Evolutionary conservation across 306 rosid genomes (phyloP), one percentile per base, ranked within the genome.

Genomic region (Sicyos baderoa): DNA sequence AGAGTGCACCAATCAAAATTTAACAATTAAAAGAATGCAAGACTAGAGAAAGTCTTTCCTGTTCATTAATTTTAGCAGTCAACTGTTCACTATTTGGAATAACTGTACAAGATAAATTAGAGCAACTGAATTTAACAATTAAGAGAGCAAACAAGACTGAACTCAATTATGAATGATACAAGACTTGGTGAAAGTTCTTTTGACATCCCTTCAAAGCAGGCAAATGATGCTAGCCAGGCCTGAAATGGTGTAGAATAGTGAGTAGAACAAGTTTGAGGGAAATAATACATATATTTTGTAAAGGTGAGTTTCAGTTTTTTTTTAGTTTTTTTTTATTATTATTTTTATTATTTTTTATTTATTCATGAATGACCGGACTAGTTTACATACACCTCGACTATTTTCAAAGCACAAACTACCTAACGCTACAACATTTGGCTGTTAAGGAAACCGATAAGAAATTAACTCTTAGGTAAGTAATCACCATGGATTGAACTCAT

Each of bases 171-270:
- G 57, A 17, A 27, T 14, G 44, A 61, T 44, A 44, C 17, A 19
- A 4, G 29, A 18, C 25, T 19, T 50, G 2, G 51, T 35, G 50
- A 62, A 62, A 37, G 49, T 12, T 13, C 3, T 59, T 59, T 27
- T 25, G 45, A 0, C 22, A 29, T 59, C 47, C 9, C 47, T 59
- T 29, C 6, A 29, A 29, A 32, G 27, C 21, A 8, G 21, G 47
- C 8, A 29, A 3, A 27, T 29, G 19, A 29, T 29, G 22, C 45
- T 59, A 37, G 29, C 51, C 9, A 17, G n/a, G 29, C 69, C 69
- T 37, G 69, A 62, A 60, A 62, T 62, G n/a, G 48, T 40, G 29
- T 62, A 35, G 69, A 40, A 40, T 40, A 21, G 35, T 63, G 4
- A 63, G 51, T 18, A 9, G n/a, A 37, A 40, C 69, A 63, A 42